phyloP scores from a whole-genome alignment of 768 basidiomycete species.

The Amanita fuliginea region DNA sequence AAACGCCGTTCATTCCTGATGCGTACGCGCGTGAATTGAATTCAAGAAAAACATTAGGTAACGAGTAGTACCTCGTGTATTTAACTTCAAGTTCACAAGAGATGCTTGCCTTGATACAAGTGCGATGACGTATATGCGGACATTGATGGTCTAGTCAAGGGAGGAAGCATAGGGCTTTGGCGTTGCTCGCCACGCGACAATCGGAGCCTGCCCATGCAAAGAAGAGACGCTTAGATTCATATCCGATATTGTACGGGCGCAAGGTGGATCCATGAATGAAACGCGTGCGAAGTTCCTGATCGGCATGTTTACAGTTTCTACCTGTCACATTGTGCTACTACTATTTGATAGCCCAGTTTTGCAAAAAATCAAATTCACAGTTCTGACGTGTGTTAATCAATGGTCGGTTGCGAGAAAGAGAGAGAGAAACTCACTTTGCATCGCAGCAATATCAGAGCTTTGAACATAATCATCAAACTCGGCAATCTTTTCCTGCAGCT shows the following conservation, averaged over 20 bases:
- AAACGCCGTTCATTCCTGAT: conserved; percentile 2
- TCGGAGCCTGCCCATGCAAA: background rate
- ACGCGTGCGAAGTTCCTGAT: conserved; percentile 5
- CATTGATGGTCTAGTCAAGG: background rate
- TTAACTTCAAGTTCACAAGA: background rate
- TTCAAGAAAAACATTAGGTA: background rate
- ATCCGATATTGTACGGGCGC: background rate
- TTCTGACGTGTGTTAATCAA: conserved; percentile 6
- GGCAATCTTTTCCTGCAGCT: conserved; percentile 82
- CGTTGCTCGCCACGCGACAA: background rate
- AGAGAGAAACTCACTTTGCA: conserved; percentile 64
- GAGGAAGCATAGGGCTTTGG: background rate
- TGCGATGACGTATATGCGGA: conserved; percentile 1
- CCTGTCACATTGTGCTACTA: background rate
- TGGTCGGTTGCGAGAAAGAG: background rate
- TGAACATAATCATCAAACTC: conserved; percentile 87
- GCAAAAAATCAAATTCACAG: background rate
- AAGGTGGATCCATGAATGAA: background rate
- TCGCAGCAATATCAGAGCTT: conserved; percentile 84
- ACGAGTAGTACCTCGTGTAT: background rate
- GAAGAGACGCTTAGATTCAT: background rate
- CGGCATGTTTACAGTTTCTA: background rate
- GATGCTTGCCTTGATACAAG: background rate
- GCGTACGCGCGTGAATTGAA: background rate
- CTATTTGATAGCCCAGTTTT: background rate